phyloP scores from a whole-genome alignment of 2,329 filamentous ascomycete species.

The Fusarium concolor region DNA sequence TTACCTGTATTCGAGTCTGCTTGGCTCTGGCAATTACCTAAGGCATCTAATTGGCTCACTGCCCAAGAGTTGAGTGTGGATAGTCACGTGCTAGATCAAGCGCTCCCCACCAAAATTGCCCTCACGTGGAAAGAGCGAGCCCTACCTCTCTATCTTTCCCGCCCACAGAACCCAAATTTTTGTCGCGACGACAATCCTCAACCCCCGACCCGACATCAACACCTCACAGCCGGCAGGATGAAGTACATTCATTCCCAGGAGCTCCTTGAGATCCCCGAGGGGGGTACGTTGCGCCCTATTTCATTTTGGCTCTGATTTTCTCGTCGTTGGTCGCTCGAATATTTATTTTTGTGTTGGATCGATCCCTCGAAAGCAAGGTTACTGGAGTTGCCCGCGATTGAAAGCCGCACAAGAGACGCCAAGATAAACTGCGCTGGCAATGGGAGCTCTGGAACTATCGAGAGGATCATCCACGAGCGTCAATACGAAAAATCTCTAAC shows the following conservation, averaged over 20 bases:
- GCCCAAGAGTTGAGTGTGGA: too few relatives aligned
- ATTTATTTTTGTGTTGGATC: slow-evolving; percentile 5
- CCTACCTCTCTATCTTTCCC: slow-evolving; percentile 42
- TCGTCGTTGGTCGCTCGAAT: slow-evolving; percentile 14
- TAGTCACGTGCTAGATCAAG: too few relatives aligned
- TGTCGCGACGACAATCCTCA: too few relatives aligned
- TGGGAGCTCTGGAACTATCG: slow-evolving; percentile 2
- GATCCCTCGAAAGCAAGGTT: slow-evolving; percentile 16
- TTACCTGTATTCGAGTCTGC: too few relatives aligned
- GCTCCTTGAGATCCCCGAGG: slow-evolving; percentile 93
- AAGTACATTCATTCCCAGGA: slow-evolving; percentile 99
- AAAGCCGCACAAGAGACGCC: slow-evolving; percentile 28
- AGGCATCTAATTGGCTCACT: too few relatives aligned
- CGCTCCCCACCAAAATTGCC: slow-evolving; percentile 26
- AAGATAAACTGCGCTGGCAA: slow-evolving; percentile 26
- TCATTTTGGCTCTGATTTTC: slow-evolving; percentile 14
- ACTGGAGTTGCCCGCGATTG: slow-evolving; percentile 29
- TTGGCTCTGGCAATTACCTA: too few relatives aligned
- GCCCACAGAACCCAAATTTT: too few relatives aligned
- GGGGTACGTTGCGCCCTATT: slow-evolving; percentile 76
- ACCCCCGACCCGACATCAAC: slow-evolving; percentile 57
- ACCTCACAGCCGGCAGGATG: slow-evolving; percentile 81
- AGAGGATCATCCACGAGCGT: slow-evolving; percentile 11
- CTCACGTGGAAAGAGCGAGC: slow-evolving; percentile 55
- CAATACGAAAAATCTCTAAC: slow-evolving; percentile 7